These are phyloP conservation scores for Penicillium roqueforti DNA, from an alignment of 495 filamentous ascomycete species.

Conservation along the genomic window DNA sequence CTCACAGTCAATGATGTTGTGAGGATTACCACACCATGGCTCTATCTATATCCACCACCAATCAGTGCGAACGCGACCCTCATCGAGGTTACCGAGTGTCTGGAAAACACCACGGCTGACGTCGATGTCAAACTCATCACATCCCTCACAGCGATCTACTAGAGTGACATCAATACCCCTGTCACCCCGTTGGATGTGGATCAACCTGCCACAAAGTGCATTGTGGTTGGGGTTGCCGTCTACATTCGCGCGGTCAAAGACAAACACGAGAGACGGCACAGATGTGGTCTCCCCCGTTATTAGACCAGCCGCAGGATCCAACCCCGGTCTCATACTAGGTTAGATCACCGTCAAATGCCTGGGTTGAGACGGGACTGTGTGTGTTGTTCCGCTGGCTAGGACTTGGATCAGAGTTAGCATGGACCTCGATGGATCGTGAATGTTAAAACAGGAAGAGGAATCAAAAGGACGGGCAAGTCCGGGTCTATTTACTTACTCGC, in stretches of 20 bases:
- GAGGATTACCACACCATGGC: conserved; percentile 15
- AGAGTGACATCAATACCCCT: conserved; percentile 62
- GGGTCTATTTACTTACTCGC: neutral
- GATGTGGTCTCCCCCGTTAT: conserved; percentile 49
- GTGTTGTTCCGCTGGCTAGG: neutral
- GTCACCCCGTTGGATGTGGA: conserved; percentile 53
- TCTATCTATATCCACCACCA: conserved; percentile 62
- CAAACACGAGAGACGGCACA: conserved; percentile 59
- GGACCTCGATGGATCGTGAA: neutral
- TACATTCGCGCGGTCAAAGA: conserved; percentile 59
- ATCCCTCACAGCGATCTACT: conserved; percentile 71
- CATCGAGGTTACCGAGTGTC: conserved; percentile 49
- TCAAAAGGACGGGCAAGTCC: neutral
- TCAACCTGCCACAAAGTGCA: conserved; percentile 61
- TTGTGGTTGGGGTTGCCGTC: conserved; percentile 64
- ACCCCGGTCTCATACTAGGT: conserved; percentile 68
- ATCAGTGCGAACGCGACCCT: conserved; percentile 56
- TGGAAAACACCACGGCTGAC: conserved; percentile 58
- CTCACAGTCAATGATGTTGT: neutral
- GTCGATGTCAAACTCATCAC: conserved; percentile 62
- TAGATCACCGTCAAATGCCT: conserved; percentile 48
- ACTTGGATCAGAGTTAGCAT: neutral
- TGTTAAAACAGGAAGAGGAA: neutral
- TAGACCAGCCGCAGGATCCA: conserved; percentile 65
- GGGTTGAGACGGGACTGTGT: neutral